Base-by-base conservation (phyloP, 2,329 filamentous ascomycete species). In the Aspergillus tamarii region DNA sequence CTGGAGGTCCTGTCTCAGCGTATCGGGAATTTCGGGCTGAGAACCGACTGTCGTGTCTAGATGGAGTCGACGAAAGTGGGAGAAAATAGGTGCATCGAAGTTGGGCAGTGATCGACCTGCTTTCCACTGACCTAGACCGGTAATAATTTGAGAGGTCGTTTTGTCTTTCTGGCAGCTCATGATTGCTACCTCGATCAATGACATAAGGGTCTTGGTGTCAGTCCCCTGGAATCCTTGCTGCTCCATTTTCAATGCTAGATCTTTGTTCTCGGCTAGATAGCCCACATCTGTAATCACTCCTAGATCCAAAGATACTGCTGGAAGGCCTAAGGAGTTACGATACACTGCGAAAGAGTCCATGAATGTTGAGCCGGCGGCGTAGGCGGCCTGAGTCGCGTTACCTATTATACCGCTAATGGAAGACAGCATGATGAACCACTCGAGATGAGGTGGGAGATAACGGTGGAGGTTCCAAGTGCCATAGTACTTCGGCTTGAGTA, bases 361-460 rank as follows among this genome's bases (percentile, higher is more conserved):
- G 70, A 74, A 81, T 14, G 73, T 70, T 54, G 73, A 74, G 9
- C 70, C 79, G 3, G 78, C 75, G 9, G 74, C 73, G 62, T 82
- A 82, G 58, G 77, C 81, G 14, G 81, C 75, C 61, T 85, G 74
- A 4, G 80, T 79, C 2, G 77, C 66, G 53, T 83, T 83, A 5
- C 83, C 83, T 3, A 83, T 70, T 8, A 83, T 66, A 2, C 78
- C 77, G 57, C 77, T 76, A 4, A 76, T 69, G 4, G 80, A 81
- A 0, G 76, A 78, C 11, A 80, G 68, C 62, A 78, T 72, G 57
- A 81, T 59, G 67, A 82, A 81, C 64, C 81, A 82, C 62, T 80
- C 78, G 7, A 75, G 57, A 46, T 76, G 41, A 1, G 30, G 14
- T 11, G 67, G 73, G 5, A 74, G 62, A 26, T 69, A 52, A 5